phyloP scores from a whole-genome alignment of 2,329 filamentous ascomycete genomes.

The Curvularia sp. region DNA sequence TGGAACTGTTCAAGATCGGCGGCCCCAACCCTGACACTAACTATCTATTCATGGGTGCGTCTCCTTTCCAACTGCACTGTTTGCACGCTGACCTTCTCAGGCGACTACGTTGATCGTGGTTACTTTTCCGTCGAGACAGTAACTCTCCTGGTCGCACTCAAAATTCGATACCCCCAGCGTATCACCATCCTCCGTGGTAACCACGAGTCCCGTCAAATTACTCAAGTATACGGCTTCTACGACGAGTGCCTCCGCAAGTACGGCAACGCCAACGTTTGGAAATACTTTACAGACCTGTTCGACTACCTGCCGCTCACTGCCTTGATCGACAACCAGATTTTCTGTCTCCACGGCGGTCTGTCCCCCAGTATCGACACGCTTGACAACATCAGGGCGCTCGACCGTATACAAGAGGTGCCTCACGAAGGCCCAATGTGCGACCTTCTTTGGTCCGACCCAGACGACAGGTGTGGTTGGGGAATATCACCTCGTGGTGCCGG shows the following conservation, averaged over 20 bases:
- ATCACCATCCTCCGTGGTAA: slow-evolving; percentile 98
- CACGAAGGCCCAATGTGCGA: slow-evolving; percentile 81
- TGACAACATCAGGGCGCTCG: slow-evolving; percentile 67
- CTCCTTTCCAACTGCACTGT: not conserved
- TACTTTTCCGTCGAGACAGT: slow-evolving; percentile 99
- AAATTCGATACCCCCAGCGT: slow-evolving; percentile 96
- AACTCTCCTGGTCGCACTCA: slow-evolving; percentile 92
- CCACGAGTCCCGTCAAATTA: slow-evolving; percentile 79
- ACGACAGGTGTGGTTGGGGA: slow-evolving; percentile 95
- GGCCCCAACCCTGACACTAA: slow-evolving; percentile 98
- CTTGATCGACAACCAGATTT: slow-evolving; percentile 75
- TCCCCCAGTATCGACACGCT: slow-evolving; percentile 76
- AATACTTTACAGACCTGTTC: slow-evolving; percentile 79
- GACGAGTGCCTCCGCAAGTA: slow-evolving; percentile 16
- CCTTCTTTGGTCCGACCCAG: slow-evolving; percentile 84
- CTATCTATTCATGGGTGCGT: slow-evolving; percentile 94
- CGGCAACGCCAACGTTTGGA: slow-evolving; percentile 79
- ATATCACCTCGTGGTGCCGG: slow-evolving; percentile 94
- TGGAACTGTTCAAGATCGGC: slow-evolving; percentile 99
- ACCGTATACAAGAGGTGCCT: slow-evolving; percentile 70
- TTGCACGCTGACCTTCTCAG: slow-evolving; percentile 56
- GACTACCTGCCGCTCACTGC: slow-evolving; percentile 78
- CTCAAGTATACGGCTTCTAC: slow-evolving; percentile 70
- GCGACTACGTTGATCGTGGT: slow-evolving; percentile 97
- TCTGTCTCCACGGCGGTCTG: slow-evolving; percentile 75